Base-by-base conservation (phyloP, 2,329 filamentous ascomycete genomes). In the Cercospora sp. region DNA sequence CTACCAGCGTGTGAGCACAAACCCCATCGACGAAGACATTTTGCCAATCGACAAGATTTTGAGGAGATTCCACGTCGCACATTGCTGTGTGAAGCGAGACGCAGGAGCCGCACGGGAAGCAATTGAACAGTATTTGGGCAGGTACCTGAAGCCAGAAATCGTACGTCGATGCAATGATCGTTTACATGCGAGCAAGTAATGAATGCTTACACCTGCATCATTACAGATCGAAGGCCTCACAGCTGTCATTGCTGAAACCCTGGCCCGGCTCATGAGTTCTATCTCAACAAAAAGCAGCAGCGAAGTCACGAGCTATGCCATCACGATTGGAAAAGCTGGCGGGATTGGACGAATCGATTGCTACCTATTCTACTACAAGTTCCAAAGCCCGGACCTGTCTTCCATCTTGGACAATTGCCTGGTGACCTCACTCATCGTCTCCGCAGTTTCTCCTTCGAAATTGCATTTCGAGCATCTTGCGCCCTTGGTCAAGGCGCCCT, bases 301-400 rank as follows among this genome's bases (percentile, higher is more conserved):
- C 28, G 67, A 69, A 37, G 21, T 66, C n/a, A 69, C 40, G 3
- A 66, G 63, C 63, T 69, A 69, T 30, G 63, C 67, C 4, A 57
- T 69, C 18, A 62, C 61, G 7, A 55, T 69, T 26, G 63, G 64
- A n/a, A 66, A 63, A 34, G 21, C 60, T 3, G 67, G 63, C 7
- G 60, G 59, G 5, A 60, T 69, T 45, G 63, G 67, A 37, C 59
- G 67, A 18, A 62, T 69, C 40, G 67, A 69, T 55, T 66, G 63
- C 53, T 69, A 66, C 60, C 63, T 69, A 45, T 69, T 69, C 63
- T 69, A 69, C 63, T 69, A 69, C 59, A 58, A 62, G 28, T 69
- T 69, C 26, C 58, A 55, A 32, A 66, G 59, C 37, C 57, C 34
- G 24, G 45, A 61, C 9, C 55, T 66, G 8, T 32, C 34, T 1